Evolutionary conservation across 148 eudicot species (phyloP).

Genomic region (Chenopodium album): DNA sequence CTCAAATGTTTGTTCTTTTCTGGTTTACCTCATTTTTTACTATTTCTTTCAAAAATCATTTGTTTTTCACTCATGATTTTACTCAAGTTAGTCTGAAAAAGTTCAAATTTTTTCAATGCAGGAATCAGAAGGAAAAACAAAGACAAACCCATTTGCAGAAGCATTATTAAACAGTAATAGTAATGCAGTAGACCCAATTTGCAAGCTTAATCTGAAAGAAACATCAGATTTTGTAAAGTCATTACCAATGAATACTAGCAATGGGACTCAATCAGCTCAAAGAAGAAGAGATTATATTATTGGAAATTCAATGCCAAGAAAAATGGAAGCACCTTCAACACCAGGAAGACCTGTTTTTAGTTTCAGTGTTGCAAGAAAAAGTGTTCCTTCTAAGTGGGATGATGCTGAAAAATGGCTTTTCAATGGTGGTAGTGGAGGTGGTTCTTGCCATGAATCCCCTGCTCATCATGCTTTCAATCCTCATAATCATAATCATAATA

Average conservation of each 20-base stretch:
- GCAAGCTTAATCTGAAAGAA: conserved; percentile 66
- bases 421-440: not conserved
- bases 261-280: conserved; percentile 33
- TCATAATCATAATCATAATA: not conserved
- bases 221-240: conserved; percentile 76
- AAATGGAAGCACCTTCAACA: conserved; percentile 57
- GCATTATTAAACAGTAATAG: conserved; percentile 12
- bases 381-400: conserved; percentile 87
- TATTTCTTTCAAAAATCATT: not conserved
- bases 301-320: conserved; percentile 29
- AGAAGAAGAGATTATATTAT: conserved; percentile 36
- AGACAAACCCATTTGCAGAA: conserved; percentile 60
- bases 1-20: conserved; percentile 22
- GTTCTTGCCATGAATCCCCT: conserved; percentile 64
- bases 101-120: conserved; percentile 23
- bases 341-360: conserved; percentile 79
- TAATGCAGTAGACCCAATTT: conserved; percentile 48
- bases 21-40: not conserved
- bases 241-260: conserved; percentile 45
- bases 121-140: conserved; percentile 23
- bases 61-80: conserved; percentile 11
- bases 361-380: conserved; percentile 63
- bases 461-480: conserved; percentile 31
- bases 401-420: conserved; percentile 86
- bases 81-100: conserved; percentile 9